Evolutionary conservation across 202 grass and related monocot genomes (phyloP).

Genomic region (Digitaria exilis): DNA sequence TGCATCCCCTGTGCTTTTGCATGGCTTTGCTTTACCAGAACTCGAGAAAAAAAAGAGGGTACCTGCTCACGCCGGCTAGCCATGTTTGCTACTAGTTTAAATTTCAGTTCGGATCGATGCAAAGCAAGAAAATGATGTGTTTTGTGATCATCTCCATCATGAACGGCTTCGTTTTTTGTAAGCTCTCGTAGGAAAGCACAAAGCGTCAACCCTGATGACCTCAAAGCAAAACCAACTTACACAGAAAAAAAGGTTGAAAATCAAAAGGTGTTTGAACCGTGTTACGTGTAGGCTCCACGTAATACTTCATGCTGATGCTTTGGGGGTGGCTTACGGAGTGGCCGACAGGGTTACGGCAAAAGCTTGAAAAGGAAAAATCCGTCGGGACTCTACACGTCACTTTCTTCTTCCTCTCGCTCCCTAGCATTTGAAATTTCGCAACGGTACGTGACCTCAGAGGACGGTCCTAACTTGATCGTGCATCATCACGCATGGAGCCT

Average conservation of each 20-base stretch:
- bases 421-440: constrained; percentile 38
- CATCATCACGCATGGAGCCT: constrained; percentile 17
- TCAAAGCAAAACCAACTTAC: constrained; percentile 59
- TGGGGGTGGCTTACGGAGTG: constrained; percentile 35
- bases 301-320: not conserved
- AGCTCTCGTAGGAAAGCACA: constrained; percentile 45
- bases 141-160: constrained; percentile 22
- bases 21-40: constrained; percentile 45
- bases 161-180: constrained; percentile 42
- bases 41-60: constrained; percentile 42
- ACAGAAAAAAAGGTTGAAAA: not conserved
- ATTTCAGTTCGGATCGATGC: constrained; percentile 27
- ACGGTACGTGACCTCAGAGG: constrained; percentile 17
- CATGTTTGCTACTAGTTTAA: constrained; percentile 12
- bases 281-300: constrained; percentile 9
- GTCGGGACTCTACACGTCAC: constrained; percentile 45
- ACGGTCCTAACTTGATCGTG: constrained; percentile 11
- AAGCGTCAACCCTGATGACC: constrained; percentile 42
- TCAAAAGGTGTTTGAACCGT: constrained; percentile 31
- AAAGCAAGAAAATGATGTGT: constrained; percentile 26
- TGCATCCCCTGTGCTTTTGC: constrained; percentile 14
- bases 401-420: constrained; percentile 16
- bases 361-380: constrained; percentile 40
- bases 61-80: constrained; percentile 32
- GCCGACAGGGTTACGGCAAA: constrained; percentile 53